phyloP scores from a whole-genome alignment of 306 rosid genomes.

The Macrotyloma uniflorum region DNA sequence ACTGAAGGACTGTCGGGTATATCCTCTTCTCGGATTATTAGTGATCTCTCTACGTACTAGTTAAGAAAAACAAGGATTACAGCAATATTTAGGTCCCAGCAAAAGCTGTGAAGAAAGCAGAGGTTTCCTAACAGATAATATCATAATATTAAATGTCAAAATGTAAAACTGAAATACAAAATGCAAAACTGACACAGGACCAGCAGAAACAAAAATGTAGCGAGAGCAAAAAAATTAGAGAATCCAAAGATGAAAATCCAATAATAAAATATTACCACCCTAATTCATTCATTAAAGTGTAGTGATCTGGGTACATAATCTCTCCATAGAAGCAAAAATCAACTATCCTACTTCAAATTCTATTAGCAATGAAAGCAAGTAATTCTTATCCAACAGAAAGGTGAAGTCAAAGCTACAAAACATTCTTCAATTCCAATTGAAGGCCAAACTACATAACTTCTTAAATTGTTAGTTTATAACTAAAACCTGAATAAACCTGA shows the following conservation, averaged over 20 bases:
- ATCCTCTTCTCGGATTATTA: constrained; percentile 61
- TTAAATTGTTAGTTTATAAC: background rate
- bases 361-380: constrained; percentile 14
- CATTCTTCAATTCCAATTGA: constrained; percentile 19
- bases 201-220: background rate
- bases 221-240: background rate
- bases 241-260: background rate
- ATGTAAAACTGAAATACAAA: constrained; percentile 30
- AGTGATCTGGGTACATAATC: constrained; percentile 17
- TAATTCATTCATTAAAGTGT: constrained; percentile 7
- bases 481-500: constrained; percentile 1
- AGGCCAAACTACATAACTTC: constrained; percentile 20
- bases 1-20: constrained; percentile 47
- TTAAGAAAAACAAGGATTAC: constrained; percentile 37
- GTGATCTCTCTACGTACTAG: constrained; percentile 81
- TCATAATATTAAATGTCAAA: constrained; percentile 22
- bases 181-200: constrained; percentile 25
- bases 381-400: background rate
- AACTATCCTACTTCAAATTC: constrained; percentile 23
- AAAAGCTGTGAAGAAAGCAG: constrained; percentile 20
- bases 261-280: background rate
- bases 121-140: constrained; percentile 25
- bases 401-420: constrained; percentile 21
- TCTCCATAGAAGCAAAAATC: constrained; percentile 23
- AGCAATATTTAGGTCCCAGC: constrained; percentile 10